A percentile compares a stretch with the other conserved stretches of the same genome.
These are phyloP conservation scores for Beauveria medogensis DNA, from an alignment of 2,329 filamentous ascomycete species.

Conservation along the genomic window DNA sequence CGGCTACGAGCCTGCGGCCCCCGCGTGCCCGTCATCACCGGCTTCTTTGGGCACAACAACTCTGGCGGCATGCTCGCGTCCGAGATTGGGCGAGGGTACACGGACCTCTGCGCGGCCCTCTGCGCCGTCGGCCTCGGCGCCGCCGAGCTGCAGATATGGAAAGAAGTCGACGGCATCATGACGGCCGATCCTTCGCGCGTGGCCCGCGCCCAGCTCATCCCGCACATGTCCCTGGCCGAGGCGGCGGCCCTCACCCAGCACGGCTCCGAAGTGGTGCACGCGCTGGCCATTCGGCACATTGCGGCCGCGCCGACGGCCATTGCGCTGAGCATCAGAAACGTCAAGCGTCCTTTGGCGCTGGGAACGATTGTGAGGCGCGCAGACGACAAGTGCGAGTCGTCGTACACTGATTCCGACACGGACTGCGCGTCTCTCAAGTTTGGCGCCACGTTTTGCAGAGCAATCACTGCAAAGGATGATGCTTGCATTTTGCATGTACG, in stretches of 20 bases:
- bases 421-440: slow-evolving; percentile 49
- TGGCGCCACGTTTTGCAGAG: slow-evolving; percentile 40
- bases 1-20: not conserved
- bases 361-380: slow-evolving; percentile 56
- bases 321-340: slow-evolving; percentile 82
- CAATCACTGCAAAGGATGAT: slow-evolving; percentile 94
- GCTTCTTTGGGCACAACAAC: not conserved
- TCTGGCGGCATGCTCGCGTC: not conserved
- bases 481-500: slow-evolving; percentile 59
- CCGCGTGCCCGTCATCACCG: not conserved
- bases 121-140: not conserved
- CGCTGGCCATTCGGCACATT: slow-evolving; percentile 95
- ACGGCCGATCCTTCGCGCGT: slow-evolving; percentile 78
- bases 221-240: slow-evolving; percentile 85
- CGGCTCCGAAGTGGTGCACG: slow-evolving; percentile 93
- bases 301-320: slow-evolving; percentile 73
- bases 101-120: slow-evolving; percentile 4
- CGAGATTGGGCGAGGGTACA: slow-evolving; percentile 1
- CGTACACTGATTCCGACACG: slow-evolving; percentile 50
- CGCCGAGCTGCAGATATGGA: slow-evolving; percentile 42
- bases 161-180: slow-evolving; percentile 96
- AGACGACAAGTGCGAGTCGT: not conserved
- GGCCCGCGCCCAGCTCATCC: slow-evolving; percentile 78
- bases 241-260: slow-evolving; percentile 93
- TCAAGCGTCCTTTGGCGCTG: slow-evolving; percentile 71